Base-by-base conservation (phyloP, 768 basidiomycete genomes). In the Termitomyces sp. region DNA sequence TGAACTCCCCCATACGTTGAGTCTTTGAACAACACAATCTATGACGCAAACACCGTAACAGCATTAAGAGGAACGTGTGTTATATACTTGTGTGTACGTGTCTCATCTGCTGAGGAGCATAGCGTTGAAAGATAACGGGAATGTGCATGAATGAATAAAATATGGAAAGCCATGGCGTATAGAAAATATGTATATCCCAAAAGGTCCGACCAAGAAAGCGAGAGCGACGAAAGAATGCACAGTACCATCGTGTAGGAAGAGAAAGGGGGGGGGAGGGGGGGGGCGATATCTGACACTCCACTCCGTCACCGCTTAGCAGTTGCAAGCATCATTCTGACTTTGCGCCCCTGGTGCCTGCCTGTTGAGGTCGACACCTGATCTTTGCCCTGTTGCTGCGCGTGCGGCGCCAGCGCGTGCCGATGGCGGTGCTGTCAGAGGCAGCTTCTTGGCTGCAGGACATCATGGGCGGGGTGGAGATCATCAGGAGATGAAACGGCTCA, bases 311-410 rank as follows among this genome's bases (percentile, higher is more conserved):
- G 47, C 58, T 75, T 75, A 94, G 72, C 91, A 94, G 68, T 91
- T 92, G 77, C 91, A 94, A 55, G 76, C 73, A 44, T 91, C 89
- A 61, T 77, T 77, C 67, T 83, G 80, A 44, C 77, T 79, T 60
- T 77, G 76, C 16, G 77, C 68, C 58, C 77, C 66, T 51, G 71
- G 62, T 22, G 80, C 62, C 68, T 87, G 86, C 67, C 80, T 90
- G 75, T 88, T 91, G 59, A 94, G 82, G 70, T 94, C 88, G n/a
- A 94, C 86, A 42, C 88, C 88, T 58, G 83, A 70, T 64, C 85
- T 75, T 57, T 77, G 77, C 33, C 81, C 75, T 26, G 81, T 69
- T 41, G 81, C 78, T n/a, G 80, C 69, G 55, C 81, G 78, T 47
- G 75, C 78, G 41, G 79, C 77, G 33, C 80, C 83, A 51, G 82